phyloP scores from a whole-genome alignment of 2,329 filamentous ascomycete species.

The Ceratocystis ficicola region DNA sequence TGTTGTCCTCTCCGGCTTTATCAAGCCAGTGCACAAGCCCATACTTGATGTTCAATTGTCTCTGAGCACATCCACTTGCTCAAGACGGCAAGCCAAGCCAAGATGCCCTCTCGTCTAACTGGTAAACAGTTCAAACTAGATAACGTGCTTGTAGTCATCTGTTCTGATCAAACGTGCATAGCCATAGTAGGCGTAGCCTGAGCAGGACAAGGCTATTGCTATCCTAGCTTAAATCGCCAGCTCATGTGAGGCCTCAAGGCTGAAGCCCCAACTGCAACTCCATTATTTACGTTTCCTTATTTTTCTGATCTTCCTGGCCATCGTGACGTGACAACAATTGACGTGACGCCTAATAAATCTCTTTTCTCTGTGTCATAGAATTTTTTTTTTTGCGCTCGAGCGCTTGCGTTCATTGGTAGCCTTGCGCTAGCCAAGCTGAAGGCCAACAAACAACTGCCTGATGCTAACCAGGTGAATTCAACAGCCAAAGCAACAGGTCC shows the following conservation, averaged over 20 bases:
- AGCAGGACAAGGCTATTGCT: not conserved
- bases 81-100: too few species aligned
- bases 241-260: not conserved
- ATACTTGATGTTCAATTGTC: too few species aligned
- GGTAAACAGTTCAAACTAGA: too few species aligned
- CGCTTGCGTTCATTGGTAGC: not conserved
- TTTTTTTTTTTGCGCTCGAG: conserved; percentile 5
- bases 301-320: not conserved
- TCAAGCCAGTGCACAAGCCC: too few species aligned
- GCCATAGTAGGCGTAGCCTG: not conserved
- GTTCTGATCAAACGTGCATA: not conserved
- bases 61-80: too few species aligned
- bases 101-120: too few species aligned
- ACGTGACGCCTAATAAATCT: not conserved
- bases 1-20: too few species aligned
- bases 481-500: not conserved
- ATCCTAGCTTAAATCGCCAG: not conserved
- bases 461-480: too few species aligned
- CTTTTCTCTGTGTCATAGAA: not conserved
- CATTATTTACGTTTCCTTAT: not conserved
- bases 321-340: not conserved
- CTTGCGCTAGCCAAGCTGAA: conserved; percentile 9
- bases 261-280: not conserved
- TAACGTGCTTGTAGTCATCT: too few species aligned
- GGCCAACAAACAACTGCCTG: not conserved